Evolutionary conservation across 2,329 filamentous ascomycete genomes (phyloP).

Genomic region (Metarhizium album): DNA sequence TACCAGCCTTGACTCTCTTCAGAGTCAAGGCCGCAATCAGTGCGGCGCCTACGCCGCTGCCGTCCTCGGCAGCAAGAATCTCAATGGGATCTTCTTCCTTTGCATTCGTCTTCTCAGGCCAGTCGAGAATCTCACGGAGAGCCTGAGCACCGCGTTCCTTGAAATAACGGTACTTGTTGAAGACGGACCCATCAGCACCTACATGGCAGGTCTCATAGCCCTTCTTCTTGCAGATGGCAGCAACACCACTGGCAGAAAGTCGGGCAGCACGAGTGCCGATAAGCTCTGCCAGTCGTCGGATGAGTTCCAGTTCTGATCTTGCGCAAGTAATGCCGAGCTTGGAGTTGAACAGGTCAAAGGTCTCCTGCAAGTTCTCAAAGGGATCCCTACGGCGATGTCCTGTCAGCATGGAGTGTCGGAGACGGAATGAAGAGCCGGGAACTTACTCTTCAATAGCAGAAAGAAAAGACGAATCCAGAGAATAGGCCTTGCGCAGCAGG

Average conservation of each 20-base stretch:
- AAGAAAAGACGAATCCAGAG: conserved; percentile 85
- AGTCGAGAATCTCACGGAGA: conserved; percentile 90
- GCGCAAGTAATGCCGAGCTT: conserved; percentile 63
- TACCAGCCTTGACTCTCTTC: conserved; percentile 52
- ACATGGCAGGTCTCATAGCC: conserved; percentile 80
- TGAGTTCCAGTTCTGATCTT: conserved; percentile 74
- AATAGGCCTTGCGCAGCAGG: conserved; percentile 75
- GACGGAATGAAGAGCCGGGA: too few species aligned
- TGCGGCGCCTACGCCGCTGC: conserved; percentile 91
- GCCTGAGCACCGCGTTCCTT: conserved; percentile 84
- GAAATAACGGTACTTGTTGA: conserved; percentile 99
- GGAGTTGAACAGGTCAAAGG: conserved; percentile 66
- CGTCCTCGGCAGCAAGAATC: conserved; percentile 85
- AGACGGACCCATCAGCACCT: conserved; percentile 91
- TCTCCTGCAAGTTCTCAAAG: conserved; percentile 90
- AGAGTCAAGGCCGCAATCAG: conserved; percentile 71
- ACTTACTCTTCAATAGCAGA: conserved; percentile 79
- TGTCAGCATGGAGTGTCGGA: neutral
- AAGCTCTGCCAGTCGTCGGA: conserved; percentile 80
- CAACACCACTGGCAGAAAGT: conserved; percentile 87
- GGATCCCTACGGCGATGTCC: conserved; percentile 53
- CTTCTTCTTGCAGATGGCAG: conserved; percentile 96
- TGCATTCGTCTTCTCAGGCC: conserved; percentile 57
- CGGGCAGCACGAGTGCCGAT: conserved; percentile 92
- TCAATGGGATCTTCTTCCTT: conserved; percentile 80